Evolutionary conservation across 1,284 basidiomycete genomes (phyloP).

Genomic region (Heterobasidion parviporum): DNA sequence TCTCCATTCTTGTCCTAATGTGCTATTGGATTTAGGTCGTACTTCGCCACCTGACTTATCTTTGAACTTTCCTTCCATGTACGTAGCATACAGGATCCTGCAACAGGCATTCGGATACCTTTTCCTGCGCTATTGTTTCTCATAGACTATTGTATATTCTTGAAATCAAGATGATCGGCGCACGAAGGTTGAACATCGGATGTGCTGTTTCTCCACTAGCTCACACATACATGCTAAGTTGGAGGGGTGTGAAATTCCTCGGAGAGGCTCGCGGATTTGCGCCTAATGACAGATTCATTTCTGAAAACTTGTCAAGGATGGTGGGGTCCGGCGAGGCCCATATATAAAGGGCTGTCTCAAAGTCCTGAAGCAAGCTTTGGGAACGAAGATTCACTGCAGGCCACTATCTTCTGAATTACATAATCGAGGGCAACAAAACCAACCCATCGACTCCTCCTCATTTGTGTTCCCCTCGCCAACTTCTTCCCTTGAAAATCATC

Average conservation of each 20-base stretch:
- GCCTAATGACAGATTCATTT: too few species aligned
- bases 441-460: not conserved
- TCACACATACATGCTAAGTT: too few species aligned
- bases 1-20: not conserved
- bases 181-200: not conserved
- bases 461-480: not conserved
- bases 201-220: not conserved
- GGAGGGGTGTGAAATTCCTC: too few species aligned
- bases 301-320: too few species aligned
- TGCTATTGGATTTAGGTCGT: not conserved
- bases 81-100: not conserved
- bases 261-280: too few species aligned
- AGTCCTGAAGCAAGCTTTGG: too few species aligned
- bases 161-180: not conserved
- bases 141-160: not conserved
- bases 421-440: slow-evolving; percentile 8
- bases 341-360: too few species aligned
- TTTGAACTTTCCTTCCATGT: not conserved
- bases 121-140: not conserved
- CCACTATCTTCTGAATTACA: slow-evolving; percentile 2
- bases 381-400: not conserved
- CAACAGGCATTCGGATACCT: too few species aligned
- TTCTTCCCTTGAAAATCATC: not conserved
- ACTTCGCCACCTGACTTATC: not conserved
- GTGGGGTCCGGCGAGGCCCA: too few species aligned